Percentiles rank a stretch among this genome's conserved stretches.
phyloP scores from a whole-genome alignment of 2,329 filamentous ascomycete species.

The Zopfia rhizophila region DNA sequence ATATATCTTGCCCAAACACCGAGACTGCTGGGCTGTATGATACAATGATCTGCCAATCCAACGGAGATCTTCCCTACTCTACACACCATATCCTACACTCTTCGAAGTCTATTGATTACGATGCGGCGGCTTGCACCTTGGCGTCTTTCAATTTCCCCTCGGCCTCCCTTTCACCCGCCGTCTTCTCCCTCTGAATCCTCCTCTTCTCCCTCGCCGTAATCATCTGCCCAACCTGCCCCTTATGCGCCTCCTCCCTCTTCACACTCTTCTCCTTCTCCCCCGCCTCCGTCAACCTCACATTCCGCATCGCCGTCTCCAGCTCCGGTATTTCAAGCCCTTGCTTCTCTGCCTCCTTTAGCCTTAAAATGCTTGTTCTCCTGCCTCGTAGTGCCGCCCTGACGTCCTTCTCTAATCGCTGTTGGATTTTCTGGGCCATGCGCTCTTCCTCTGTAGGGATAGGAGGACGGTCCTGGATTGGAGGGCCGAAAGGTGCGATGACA shows the following conservation, averaged over 20 bases:
- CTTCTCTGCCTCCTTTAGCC: slow-evolving; percentile 40
- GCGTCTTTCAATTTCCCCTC: slow-evolving; percentile 35
- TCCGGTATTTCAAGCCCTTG: slow-evolving; percentile 40
- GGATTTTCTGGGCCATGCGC: slow-evolving; percentile 64
- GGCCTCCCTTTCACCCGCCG: slow-evolving; percentile 34
- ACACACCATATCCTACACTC: slow-evolving; percentile 3
- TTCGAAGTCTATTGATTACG: too few species aligned
- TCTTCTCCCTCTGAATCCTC: slow-evolving; percentile 34
- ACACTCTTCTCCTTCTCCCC: slow-evolving; percentile 25
- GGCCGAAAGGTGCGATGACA: slow-evolving; percentile 77
- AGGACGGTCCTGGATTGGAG: slow-evolving; percentile 71
- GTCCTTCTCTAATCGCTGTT: slow-evolving; percentile 67
- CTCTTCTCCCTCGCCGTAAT: slow-evolving; percentile 39
- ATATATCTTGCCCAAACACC: slow-evolving; percentile 4
- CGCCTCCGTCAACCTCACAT: slow-evolving; percentile 27
- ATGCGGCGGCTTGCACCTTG: slow-evolving; percentile 34
- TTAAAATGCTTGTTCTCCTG: slow-evolving; percentile 35
- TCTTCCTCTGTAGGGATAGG: slow-evolving; percentile 73
- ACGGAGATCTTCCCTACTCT: slow-evolving; percentile 6
- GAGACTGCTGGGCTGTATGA: slow-evolving; percentile 13
- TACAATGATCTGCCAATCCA: slow-evolving; percentile 12
- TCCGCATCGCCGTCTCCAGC: slow-evolving; percentile 44
- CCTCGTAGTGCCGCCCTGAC: slow-evolving; percentile 59
- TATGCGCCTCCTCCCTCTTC: slow-evolving; percentile 29
- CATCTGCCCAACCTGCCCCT: slow-evolving; percentile 38